Base-by-base conservation (phyloP, 495 filamentous ascomycete genomes). In the Podospora bellae-mahoneyi region DNA sequence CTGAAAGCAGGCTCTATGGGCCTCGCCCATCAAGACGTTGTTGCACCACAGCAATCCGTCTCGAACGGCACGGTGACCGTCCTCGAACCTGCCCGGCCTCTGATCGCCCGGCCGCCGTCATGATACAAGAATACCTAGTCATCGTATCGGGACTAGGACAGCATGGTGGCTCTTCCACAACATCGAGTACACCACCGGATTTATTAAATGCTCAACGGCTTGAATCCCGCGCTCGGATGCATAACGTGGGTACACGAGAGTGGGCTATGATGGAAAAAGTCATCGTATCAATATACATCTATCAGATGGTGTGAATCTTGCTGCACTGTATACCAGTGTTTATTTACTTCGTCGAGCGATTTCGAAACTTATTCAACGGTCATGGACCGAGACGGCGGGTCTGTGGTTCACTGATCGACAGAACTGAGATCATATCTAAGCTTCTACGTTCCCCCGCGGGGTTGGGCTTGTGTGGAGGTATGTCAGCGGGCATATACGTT, bases 331-430 rank as follows among this genome's bases (percentile, higher is more conserved):
- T 58, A 58, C 19, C 55, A 58, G 6, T 58, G 55, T 58, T 58
- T 58, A 2, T 58, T 58, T 58, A 19, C 55, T 58, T 58, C 3
- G 30, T 28, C 15, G 27, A 26, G 32, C 32, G 6, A 63, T 13
- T 32, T 63, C 1, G 3, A 44, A 63, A 44, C 34, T 44, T n/a
- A n/a, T 26, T 44, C 61, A 63, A 63, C 61, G 3, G 59, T 20
- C 59, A 34, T 61, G 23, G 30, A 61, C 59, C 59, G 26, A 61
- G 59, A 61, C 16, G 59, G 59, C 30, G 59, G 59, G 39, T 48
- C 39, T 3, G 39, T 48, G 5, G 39, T 48, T 10, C 9, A 48
- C 39, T 48, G 39, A 48, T 48, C 13, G 39, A 48, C 39, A 48
- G 39, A 48, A 13, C 2, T 48, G 39, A 5, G 39, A 48, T 10